These are phyloP conservation scores for Spencermartinsiella europaea DNA, from an alignment of 805 yeast species.

Conservation along the genomic window DNA sequence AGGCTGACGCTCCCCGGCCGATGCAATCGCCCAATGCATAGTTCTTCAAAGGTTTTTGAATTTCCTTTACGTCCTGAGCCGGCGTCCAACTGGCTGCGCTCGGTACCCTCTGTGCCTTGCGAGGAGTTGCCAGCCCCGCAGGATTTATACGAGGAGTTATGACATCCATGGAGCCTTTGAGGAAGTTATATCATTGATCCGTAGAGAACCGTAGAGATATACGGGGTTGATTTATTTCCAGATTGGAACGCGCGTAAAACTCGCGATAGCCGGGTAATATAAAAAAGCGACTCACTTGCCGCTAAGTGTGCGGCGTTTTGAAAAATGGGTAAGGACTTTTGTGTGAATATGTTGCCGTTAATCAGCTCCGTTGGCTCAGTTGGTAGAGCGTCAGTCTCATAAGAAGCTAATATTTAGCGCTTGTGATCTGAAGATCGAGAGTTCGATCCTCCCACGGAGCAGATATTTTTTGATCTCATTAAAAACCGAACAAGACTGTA, in stretches of 20 bases:
- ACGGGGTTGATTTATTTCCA: too few species aligned
- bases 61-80: not conserved
- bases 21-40: slow-evolving; percentile 47
- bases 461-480: slow-evolving; percentile 4
- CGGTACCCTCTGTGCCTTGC: not conserved
- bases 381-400: slow-evolving; percentile 30
- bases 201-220: too few species aligned
- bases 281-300: not conserved
- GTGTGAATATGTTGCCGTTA: too few species aligned
- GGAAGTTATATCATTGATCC: too few species aligned
- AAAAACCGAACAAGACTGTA: too few species aligned
- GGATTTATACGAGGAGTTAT: not conserved
- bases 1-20: slow-evolving; percentile 91
- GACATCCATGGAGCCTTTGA: not conserved
- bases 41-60: not conserved
- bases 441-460: slow-evolving; percentile 34
- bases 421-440: slow-evolving; percentile 31
- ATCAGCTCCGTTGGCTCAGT: slow-evolving; percentile 27
- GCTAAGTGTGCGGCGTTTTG: not conserved
- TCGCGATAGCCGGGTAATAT: not conserved
- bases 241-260: not conserved
- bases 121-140: not conserved
- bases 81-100: not conserved
- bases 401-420: slow-evolving; percentile 8
- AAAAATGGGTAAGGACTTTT: too few species aligned